Evolutionary conservation across 306 rosid species (phyloP).

Genomic region (Pyrus bretschneideri): DNA sequence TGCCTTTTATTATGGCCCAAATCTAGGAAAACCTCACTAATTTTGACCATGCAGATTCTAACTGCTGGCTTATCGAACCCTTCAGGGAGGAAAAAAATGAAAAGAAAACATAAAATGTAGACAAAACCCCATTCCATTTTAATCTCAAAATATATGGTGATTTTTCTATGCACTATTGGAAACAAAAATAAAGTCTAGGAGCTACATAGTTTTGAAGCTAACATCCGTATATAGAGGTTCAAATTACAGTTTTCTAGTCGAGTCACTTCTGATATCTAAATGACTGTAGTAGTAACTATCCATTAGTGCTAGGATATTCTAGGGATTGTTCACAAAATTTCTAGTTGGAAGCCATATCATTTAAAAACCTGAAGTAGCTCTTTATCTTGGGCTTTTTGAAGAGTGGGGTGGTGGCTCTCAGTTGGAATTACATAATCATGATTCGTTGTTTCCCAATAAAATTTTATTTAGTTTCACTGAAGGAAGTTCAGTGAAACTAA

Average conservation of each 20-base stretch:
- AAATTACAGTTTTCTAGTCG: background rate
- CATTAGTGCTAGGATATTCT: background rate
- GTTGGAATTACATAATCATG: background rate
- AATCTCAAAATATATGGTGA: too few relatives aligned
- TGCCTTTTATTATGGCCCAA: too few relatives aligned
- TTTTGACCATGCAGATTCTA: too few relatives aligned
- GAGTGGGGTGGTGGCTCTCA: background rate
- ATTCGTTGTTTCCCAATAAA: background rate
- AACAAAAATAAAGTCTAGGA: too few relatives aligned
- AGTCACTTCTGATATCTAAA: background rate
- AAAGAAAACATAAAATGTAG: too few relatives aligned
- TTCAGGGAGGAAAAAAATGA: too few relatives aligned
- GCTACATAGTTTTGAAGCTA: too few relatives aligned
- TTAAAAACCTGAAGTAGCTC: background rate
- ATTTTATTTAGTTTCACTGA: conserved; percentile 30
- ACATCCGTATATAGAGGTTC: background rate
- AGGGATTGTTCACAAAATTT: background rate
- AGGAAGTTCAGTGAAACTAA: conserved; percentile 78
- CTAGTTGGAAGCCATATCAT: background rate
- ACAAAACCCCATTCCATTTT: too few relatives aligned
- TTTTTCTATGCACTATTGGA: too few relatives aligned
- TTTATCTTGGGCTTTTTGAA: background rate
- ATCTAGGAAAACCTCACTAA: too few relatives aligned
- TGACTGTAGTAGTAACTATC: background rate
- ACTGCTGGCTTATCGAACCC: too few relatives aligned